Percentiles rank a stretch among this genome's conserved stretches.
Evolutionary conservation across 2,329 filamentous ascomycete species (phyloP).

Genomic region (Ophiocordyceps camponoti-leonardi): DNA sequence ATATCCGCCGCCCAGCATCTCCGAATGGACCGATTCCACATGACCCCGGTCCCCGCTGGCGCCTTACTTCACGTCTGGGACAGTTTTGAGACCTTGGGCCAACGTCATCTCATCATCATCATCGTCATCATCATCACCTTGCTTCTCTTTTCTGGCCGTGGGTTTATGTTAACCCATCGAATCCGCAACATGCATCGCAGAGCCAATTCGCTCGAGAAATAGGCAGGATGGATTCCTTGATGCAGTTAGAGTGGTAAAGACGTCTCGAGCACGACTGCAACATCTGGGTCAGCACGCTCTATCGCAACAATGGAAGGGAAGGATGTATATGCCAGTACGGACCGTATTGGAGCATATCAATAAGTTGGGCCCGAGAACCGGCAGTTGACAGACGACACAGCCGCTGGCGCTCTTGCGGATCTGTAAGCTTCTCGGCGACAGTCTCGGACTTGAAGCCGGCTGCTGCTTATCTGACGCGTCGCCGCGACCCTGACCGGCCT

Average conservation of each 20-base stretch:
- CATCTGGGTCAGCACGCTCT: background rate
- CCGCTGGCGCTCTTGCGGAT: slow-evolving; percentile 25
- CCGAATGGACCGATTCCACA: no score
- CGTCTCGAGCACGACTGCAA: slow-evolving; percentile 23
- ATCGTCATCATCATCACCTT: background rate
- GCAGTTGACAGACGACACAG: slow-evolving; percentile 28
- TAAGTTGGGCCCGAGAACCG: slow-evolving; percentile 27
- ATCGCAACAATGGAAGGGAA: background rate
- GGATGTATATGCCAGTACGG: slow-evolving; percentile 5
- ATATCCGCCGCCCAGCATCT: no score
- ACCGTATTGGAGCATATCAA: slow-evolving; percentile 34
- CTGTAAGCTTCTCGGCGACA: slow-evolving; percentile 16
- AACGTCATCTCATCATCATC: background rate
- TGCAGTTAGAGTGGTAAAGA: slow-evolving; percentile 31
- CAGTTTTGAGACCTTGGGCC: background rate
- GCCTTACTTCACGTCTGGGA: background rate
- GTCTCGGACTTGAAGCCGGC: slow-evolving; percentile 6
- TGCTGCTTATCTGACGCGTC: slow-evolving; percentile 1
- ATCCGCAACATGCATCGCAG: slow-evolving; percentile 23
- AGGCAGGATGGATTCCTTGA: slow-evolving; percentile 18
- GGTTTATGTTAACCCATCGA: slow-evolving; percentile 4
- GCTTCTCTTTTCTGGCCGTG: background rate
- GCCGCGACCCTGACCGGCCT: slow-evolving; percentile 1
- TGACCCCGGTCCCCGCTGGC: background rate
- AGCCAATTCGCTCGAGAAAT: slow-evolving; percentile 21